Percentiles rank a stretch among this genome's conserved stretches.
Evolutionary conservation across 345 rosid species (phyloP).

Genomic region (Psidium friedrichsthalianum): DNA sequence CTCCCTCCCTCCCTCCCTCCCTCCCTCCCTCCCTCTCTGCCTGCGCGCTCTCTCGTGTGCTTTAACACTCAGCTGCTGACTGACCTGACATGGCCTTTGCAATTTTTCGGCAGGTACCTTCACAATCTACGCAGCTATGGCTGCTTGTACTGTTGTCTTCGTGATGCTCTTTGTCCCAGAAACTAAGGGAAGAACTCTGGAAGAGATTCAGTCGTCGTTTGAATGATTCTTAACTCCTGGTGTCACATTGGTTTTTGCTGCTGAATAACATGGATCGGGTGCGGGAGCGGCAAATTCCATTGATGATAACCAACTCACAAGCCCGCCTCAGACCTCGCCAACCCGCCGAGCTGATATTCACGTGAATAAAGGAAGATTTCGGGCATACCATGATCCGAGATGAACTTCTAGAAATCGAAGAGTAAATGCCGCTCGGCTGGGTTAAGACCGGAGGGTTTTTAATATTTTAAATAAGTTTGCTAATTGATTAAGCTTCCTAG

Average conservation of each 20-base stretch:
- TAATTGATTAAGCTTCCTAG: neutral
- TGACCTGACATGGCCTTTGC: neutral
- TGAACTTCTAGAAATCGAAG: neutral
- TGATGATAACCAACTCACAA: neutral
- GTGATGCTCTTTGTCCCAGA: slow-evolving; percentile 48
- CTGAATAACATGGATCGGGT: neutral
- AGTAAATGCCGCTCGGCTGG: neutral
- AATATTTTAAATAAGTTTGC: neutral
- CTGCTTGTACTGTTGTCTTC: slow-evolving; percentile 35
- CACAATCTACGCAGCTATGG: slow-evolving; percentile 28
- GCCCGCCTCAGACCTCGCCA: neutral
- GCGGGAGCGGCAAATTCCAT: neutral
- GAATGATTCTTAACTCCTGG: slow-evolving; percentile 16
- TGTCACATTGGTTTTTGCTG: neutral
- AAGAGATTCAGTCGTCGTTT: slow-evolving; percentile 66
- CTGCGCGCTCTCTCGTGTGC: neutral
- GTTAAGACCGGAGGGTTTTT: neutral
- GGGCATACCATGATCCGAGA: neutral
- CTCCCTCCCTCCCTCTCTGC: too few relatives aligned
- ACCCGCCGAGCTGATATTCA: neutral
- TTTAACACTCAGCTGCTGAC: neutral
- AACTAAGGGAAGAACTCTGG: slow-evolving; percentile 62
- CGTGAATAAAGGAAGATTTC: neutral
- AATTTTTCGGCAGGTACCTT: slow-evolving; percentile 36
- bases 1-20: neutral